Percentiles rank a stretch among this genome's conserved stretches.
These are phyloP conservation scores for Tardiomyces digboiensis DNA, from an alignment of 1,139 yeast genomes.

Conservation along the genomic window DNA sequence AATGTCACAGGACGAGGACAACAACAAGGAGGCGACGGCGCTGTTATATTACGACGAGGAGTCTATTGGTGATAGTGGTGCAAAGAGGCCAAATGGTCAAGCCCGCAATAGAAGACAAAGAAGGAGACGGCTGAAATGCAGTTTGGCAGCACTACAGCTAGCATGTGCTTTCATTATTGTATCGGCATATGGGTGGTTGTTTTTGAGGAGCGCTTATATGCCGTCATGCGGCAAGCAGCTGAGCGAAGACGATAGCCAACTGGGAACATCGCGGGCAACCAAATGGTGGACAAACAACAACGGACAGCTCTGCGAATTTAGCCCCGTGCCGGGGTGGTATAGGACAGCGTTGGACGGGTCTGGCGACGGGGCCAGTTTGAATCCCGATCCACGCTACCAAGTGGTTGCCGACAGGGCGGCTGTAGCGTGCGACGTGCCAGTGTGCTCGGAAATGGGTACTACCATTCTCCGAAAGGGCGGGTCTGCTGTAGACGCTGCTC, in stretches of 20 bases:
- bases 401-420: slow-evolving; percentile 42
- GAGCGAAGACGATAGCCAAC: no score
- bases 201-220: no score
- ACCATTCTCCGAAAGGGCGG: slow-evolving; percentile 48
- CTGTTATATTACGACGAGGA: background rate
- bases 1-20: background rate
- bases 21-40: background rate
- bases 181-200: background rate
- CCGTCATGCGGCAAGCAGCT: no score
- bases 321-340: background rate
- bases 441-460: slow-evolving; percentile 63
- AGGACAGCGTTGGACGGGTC: background rate
- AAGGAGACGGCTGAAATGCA: background rate
- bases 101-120: background rate
- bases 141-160: background rate
- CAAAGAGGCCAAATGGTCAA: no score
- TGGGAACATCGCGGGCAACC: background rate
- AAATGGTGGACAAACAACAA: background rate
- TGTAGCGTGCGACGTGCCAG: slow-evolving; percentile 65
- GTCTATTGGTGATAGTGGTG: no score
- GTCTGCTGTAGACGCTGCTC: slow-evolving; percentile 90
- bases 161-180: background rate
- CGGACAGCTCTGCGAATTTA: background rate
- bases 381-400: slow-evolving; percentile 9
- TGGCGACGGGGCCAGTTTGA: slow-evolving; percentile 7